These are phyloP conservation scores for Drechslerella coelobrocha DNA, from an alignment of 2,329 filamentous ascomycete species.

Conservation along the genomic window DNA sequence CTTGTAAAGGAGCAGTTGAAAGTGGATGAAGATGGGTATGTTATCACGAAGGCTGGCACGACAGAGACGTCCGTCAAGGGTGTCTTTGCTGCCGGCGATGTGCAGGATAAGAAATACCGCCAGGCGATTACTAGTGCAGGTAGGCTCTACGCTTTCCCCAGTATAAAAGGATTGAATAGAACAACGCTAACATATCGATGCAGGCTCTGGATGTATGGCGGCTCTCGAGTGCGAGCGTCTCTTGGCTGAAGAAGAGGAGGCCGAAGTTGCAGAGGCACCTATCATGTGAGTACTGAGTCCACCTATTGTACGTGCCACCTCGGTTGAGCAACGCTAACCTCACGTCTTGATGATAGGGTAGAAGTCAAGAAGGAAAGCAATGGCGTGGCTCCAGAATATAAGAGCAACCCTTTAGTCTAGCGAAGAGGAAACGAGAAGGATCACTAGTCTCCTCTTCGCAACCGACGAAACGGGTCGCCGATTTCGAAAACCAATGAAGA, in stretches of 20 bases:
- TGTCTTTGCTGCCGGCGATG: slow-evolving; percentile 95
- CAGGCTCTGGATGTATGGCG: slow-evolving; percentile 91
- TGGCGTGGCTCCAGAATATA: slow-evolving; percentile 49
- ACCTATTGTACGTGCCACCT: no score
- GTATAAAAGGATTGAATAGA: background rate
- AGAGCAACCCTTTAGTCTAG: slow-evolving; percentile 50
- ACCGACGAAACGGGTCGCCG: slow-evolving; percentile 41
- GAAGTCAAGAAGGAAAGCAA: slow-evolving; percentile 50
- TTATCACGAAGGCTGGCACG: slow-evolving; percentile 86
- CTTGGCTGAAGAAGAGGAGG: slow-evolving; percentile 70
- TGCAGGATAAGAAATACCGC: slow-evolving; percentile 97
- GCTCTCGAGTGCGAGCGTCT: slow-evolving; percentile 96
- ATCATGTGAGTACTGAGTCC: slow-evolving; percentile 27
- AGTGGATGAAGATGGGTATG: slow-evolving; percentile 87
- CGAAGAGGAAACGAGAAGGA: slow-evolving; percentile 51
- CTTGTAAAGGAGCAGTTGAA: slow-evolving; percentile 90
- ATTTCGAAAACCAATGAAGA: slow-evolving; percentile 48
- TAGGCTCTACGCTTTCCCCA: slow-evolving; percentile 61
- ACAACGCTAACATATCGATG: slow-evolving; percentile 6
- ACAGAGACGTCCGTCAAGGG: slow-evolving; percentile 86
- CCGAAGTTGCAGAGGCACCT: slow-evolving; percentile 12
- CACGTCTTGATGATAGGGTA: slow-evolving; percentile 16
- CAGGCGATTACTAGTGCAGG: slow-evolving; percentile 98
- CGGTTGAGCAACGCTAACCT: slow-evolving; percentile 4
- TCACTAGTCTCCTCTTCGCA: slow-evolving; percentile 50